These are phyloP conservation scores for Cytospora piceae DNA, from an alignment of 2,329 filamentous ascomycete genomes.

Conservation along the genomic window DNA sequence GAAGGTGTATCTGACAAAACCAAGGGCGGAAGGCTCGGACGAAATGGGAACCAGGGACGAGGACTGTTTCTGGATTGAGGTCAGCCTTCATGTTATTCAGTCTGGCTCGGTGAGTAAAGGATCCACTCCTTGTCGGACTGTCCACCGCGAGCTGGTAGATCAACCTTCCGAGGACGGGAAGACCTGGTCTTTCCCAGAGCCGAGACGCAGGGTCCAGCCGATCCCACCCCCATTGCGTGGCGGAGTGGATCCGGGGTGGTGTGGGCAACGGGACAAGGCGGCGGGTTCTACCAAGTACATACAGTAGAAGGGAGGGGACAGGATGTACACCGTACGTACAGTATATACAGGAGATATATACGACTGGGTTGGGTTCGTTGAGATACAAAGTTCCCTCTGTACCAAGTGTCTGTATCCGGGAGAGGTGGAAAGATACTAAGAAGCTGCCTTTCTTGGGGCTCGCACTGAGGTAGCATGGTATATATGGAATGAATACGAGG, in stretches of 20 bases:
- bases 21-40: not conserved
- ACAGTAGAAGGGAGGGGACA: not conserved
- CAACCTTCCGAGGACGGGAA: not conserved
- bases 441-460: too few species aligned
- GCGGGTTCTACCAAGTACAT: not conserved
- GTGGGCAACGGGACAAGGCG: not conserved
- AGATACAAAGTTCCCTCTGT: not conserved
- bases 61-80: not conserved
- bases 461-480: not conserved
- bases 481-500: not conserved
- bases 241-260: not conserved
- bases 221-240: not conserved
- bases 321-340: not conserved
- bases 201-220: constrained; percentile 4
- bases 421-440: not conserved
- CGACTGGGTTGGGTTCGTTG: not conserved
- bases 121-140: not conserved
- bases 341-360: not conserved
- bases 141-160: not conserved
- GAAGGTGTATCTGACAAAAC: not conserved
- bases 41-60: not conserved
- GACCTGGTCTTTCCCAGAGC: not conserved
- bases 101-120: not conserved
- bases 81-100: not conserved
- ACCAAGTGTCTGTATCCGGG: not conserved